A percentile compares a stretch with the other conserved stretches of the same genome.
These are phyloP conservation scores for Pseudopyricularia javanii DNA, from an alignment of 2,329 filamentous ascomycete species.

Conservation along the genomic window DNA sequence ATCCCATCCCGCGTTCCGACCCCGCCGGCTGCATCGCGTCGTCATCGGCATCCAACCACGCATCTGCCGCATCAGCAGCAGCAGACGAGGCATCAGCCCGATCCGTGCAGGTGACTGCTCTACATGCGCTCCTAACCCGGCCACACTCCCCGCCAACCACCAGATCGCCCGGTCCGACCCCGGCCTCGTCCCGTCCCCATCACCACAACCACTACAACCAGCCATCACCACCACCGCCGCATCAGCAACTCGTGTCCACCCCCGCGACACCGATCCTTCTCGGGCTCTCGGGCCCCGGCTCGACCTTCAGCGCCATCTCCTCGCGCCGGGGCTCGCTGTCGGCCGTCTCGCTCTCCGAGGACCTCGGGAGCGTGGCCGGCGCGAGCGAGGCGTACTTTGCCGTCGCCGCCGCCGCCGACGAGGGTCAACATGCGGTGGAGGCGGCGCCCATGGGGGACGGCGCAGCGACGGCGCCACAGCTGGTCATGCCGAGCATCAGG, in stretches of 20 bases:
- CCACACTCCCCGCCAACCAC: neutral
- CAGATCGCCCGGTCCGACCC: neutral
- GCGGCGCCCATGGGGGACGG: constrained; percentile 27
- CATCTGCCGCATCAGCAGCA: neutral
- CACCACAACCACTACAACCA: constrained; percentile 1
- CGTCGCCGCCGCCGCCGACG: constrained; percentile 8
- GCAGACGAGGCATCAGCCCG: neutral
- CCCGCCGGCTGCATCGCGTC: neutral
- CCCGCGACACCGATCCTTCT: constrained; percentile 30
- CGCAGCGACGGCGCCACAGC: constrained; percentile 47
- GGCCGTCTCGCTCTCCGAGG: constrained; percentile 32
- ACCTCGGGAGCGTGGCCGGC: constrained; percentile 10
- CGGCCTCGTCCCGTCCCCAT: constrained; percentile 6
- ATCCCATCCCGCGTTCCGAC: neutral
- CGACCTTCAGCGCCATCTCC: constrained; percentile 32
- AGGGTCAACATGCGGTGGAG: constrained; percentile 33
- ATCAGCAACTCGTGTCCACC: constrained; percentile 17
- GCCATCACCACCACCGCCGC: neutral
- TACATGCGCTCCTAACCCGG: neutral
- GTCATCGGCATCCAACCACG: neutral
- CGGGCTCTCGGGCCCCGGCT: constrained; percentile 22
- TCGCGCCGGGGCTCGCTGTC: constrained; percentile 36
- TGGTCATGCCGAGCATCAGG: constrained; percentile 95
- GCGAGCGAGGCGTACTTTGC: neutral
- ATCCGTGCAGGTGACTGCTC: neutral